Evolutionary conservation across 2,329 filamentous ascomycete genomes (phyloP), one percentile per base, ranked within the genome.

Genomic region (Pseudogymnoascus sp.): DNA sequence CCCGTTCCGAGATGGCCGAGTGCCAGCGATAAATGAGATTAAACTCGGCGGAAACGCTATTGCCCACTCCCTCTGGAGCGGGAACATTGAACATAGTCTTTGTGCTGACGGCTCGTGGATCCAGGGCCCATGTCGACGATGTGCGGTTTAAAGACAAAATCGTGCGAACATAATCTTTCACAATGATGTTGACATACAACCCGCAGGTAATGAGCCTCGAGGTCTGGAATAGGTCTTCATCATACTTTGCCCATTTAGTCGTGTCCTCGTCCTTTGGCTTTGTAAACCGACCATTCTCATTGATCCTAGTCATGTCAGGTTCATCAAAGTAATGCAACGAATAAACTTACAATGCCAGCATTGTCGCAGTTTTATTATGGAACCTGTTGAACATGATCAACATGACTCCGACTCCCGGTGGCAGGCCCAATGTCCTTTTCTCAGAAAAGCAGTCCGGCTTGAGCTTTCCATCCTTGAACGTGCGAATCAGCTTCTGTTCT

Each of bases 11-110:
- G 68, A 94, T 89, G 68, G 88, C 86, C 2, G 90, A 91, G 77
- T 95, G 91, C 90, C 91, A 95, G 66, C 91, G 82, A 74, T 96
- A 95, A 68, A 89, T 88, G 8, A 96, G 80, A 71, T 94, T 95
- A 79, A 96, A 96, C 76, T 96, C 91, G 3, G 89, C 90, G 0
- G 90, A 93, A 4, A 93, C 90, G 67, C 89, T 86, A 70, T 94
- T 95, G 60, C 91, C 91, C 0, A 89, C 84, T 44, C 90, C 91
- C 23, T 85, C 81, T 50, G 89, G 84, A 0, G 88, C 83, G 0
- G 84, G 82, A 1, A 82, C 74, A 33, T 80, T 79, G 63, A 72
- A 70, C 5, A 72, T 56, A 11, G 68, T 7, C 79, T 86, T 66
- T 79, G 80, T 74, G 87, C 88, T 68, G 89, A 84, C 11, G 12